These are phyloP conservation scores for Artemisia tridentata DNA, from an alignment of 129 eudicot species.

Conservation along the genomic window DNA sequence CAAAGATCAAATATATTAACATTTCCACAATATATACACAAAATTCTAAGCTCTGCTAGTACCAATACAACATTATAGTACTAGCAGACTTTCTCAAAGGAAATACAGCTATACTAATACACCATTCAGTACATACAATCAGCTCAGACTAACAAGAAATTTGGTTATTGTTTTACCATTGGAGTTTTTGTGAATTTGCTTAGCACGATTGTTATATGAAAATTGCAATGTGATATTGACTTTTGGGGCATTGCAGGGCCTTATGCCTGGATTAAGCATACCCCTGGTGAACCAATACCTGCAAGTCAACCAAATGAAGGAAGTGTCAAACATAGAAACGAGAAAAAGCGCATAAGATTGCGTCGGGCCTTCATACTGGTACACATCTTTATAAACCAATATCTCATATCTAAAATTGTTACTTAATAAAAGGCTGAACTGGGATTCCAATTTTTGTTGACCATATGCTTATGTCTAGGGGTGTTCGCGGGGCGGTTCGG, in stretches of 20 bases:
- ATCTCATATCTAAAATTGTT: not conserved
- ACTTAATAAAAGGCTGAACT: not conserved
- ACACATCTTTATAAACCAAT: not conserved
- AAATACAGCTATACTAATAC: too few relatives aligned
- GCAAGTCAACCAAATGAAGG: constrained; percentile 80
- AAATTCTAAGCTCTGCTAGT: too few relatives aligned
- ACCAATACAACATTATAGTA: too few relatives aligned
- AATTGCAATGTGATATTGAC: not conserved
- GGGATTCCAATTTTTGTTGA: not conserved
- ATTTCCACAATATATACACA: too few relatives aligned
- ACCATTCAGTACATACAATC: too few relatives aligned
- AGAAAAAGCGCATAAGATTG: constrained; percentile 72
- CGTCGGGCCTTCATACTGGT: constrained; percentile 75
- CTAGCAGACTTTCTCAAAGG: too few relatives aligned
- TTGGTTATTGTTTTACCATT: too few relatives aligned
- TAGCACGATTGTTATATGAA: not conserved
- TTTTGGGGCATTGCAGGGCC: constrained; percentile 55
- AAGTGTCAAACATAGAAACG: constrained; percentile 90
- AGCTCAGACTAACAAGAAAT: too few relatives aligned
- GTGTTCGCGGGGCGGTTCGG: too few relatives aligned
- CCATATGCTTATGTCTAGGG: not conserved
- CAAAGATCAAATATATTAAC: too few relatives aligned
- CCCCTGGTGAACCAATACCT: constrained; percentile 55
- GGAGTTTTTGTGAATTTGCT: not conserved
- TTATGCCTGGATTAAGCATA: constrained; percentile 83